phyloP scores from a whole-genome alignment of 345 rosid species.

The Reutealis trisperma region DNA sequence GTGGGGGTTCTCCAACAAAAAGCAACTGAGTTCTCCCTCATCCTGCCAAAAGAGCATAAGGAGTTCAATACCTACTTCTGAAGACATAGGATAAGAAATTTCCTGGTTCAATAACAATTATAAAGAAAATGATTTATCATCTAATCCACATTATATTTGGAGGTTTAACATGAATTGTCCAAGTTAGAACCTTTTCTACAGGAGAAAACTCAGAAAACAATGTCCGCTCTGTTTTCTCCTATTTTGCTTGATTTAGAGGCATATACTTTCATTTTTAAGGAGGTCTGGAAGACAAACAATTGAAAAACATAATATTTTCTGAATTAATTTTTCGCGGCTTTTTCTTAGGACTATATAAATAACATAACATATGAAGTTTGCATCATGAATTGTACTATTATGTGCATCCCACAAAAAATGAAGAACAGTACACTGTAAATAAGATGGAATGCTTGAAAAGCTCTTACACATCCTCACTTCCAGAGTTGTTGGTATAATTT shows the following conservation, averaged over 20 bases:
- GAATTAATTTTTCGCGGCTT: not conserved
- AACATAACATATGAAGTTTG: not conserved
- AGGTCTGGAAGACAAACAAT: not conserved
- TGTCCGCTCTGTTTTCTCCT: not conserved
- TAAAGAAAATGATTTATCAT: not conserved
- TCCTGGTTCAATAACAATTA: not conserved
- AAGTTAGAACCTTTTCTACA: not conserved
- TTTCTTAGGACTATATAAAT: not conserved
- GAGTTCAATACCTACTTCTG: not conserved
- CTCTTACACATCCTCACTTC: constrained; percentile 43
- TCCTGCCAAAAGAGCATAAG: constrained; percentile 39
- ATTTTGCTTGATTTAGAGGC: not conserved
- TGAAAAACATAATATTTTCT: not conserved
- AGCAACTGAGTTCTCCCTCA: constrained; percentile 42
- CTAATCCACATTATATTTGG: not conserved
- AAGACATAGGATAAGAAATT: not conserved
- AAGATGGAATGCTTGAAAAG: constrained; percentile 6
- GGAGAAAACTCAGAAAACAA: not conserved
- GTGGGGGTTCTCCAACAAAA: constrained; percentile 70
- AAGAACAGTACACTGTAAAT: not conserved
- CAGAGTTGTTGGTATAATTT: constrained; percentile 14
- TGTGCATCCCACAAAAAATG: not conserved
- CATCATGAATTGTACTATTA: not conserved
- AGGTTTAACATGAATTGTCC: not conserved
- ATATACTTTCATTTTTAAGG: not conserved